Evolutionary conservation across 306 rosid species (phyloP).

Genomic region (Pachyrhizus erosus): DNA sequence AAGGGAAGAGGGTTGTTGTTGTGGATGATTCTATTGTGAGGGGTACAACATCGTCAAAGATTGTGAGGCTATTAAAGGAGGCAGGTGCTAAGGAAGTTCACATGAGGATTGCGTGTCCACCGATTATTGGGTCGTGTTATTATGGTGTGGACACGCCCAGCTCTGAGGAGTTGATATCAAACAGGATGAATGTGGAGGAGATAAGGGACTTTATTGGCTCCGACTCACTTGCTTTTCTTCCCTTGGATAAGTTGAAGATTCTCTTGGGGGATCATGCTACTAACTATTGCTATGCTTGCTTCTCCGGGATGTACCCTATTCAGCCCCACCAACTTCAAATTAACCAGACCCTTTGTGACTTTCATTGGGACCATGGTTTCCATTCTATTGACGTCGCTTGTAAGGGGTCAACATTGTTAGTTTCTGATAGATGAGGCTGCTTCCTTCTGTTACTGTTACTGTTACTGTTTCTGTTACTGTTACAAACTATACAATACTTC

Average conservation of each 20-base stretch:
- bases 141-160: slow-evolving; percentile 93
- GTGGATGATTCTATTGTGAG: slow-evolving; percentile 93
- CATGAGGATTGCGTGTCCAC: slow-evolving; percentile 90
- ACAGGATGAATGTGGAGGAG: slow-evolving; percentile 76
- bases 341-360: too few relatives aligned
- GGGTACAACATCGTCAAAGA: slow-evolving; percentile 88
- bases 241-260: slow-evolving; percentile 58
- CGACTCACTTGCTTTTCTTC: slow-evolving; percentile 85
- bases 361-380: slow-evolving; percentile 52
- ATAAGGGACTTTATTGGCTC: slow-evolving; percentile 73
- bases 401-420: too few relatives aligned
- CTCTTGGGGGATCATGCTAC: slow-evolving; percentile 55
- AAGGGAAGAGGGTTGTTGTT: slow-evolving; percentile 92
- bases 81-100: slow-evolving; percentile 94
- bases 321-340: slow-evolving; percentile 64
- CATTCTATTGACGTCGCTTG: too few relatives aligned
- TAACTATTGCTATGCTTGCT: slow-evolving; percentile 78
- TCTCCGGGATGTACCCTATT: slow-evolving; percentile 81
- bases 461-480: too few relatives aligned
- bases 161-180: slow-evolving; percentile 77
- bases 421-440: too few relatives aligned
- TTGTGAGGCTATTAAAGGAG: slow-evolving; percentile 76
- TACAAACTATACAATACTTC: too few relatives aligned
- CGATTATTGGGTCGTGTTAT: slow-evolving; percentile 78
- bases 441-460: too few relatives aligned